phyloP scores from a whole-genome alignment of 1,284 basidiomycete genomes.

The Agaricales sp. region DNA sequence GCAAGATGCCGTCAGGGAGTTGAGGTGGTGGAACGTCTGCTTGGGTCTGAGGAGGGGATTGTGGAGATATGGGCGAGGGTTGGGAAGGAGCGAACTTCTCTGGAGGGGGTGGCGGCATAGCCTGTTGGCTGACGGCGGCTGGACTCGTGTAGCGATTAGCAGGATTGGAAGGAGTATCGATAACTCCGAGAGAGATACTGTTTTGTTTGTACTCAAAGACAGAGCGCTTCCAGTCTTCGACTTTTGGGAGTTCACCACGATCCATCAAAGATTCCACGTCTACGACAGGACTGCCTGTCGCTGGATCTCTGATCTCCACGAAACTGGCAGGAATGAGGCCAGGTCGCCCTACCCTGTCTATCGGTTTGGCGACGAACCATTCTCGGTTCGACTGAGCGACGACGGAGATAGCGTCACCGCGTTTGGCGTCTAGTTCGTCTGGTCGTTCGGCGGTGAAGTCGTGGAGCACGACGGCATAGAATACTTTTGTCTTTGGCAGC shows the following conservation, averaged over 20 bases:
- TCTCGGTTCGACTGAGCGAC: constrained; percentile 87
- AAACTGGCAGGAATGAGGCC: constrained; percentile 96
- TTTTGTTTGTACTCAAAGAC: constrained; percentile 95
- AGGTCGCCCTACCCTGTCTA: constrained; percentile 87
- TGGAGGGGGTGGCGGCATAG: constrained; percentile 13
- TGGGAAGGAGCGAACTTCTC: constrained; percentile 9
- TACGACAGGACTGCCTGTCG: constrained; percentile 66
- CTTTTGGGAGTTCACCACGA: constrained; percentile 79
- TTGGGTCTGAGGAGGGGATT: constrained; percentile 19
- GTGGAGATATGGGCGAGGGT: constrained; percentile 9
- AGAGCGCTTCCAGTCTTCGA: constrained; percentile 97
- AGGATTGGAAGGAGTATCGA: constrained; percentile 54
- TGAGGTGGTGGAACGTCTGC: constrained; percentile 14
- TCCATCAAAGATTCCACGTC: constrained; percentile 77
- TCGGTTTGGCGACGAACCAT: constrained; percentile 91
- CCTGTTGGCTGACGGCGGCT: constrained; percentile 20
- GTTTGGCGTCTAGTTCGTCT: constrained; percentile 92
- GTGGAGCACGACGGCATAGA: constrained; percentile 91
- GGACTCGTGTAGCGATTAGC: constrained; percentile 24
- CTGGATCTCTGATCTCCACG: constrained; percentile 91
- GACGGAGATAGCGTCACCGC: constrained; percentile 88
- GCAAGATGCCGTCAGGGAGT: constrained; percentile 75
- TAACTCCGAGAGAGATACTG: constrained; percentile 87
- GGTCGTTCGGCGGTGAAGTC: constrained; percentile 92
- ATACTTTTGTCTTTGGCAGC: constrained; percentile 45